Evolutionary conservation across 2,329 filamentous ascomycete genomes (phyloP).

Genomic region (Nakataea oryzae): DNA sequence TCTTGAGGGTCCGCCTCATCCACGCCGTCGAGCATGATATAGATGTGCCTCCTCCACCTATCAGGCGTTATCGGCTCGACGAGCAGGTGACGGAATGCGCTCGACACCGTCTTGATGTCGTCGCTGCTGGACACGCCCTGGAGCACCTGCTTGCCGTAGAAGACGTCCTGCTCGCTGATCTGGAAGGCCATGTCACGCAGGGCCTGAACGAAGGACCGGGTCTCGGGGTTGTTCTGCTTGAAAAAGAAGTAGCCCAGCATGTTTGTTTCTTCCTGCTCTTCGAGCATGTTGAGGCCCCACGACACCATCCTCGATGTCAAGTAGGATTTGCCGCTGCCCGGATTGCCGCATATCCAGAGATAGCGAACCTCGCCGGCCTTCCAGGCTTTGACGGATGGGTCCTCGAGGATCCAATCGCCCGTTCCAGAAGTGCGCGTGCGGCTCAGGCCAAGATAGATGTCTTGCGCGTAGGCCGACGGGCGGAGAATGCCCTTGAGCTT

Average conservation of each 20-base stretch:
- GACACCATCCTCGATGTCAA: slow-evolving; percentile 1
- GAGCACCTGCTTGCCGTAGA: slow-evolving; percentile 3
- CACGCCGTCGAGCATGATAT: slow-evolving; percentile 1
- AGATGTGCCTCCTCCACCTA: slow-evolving; percentile 1
- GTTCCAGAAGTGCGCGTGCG: slow-evolving; percentile 1
- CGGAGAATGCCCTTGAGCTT: slow-evolving; percentile 2
- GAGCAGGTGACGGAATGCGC: slow-evolving; percentile 1
- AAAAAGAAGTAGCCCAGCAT: slow-evolving; percentile 5
- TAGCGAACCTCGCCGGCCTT: not conserved
- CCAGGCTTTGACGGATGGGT: not conserved
- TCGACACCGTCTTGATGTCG: slow-evolving; percentile 3
- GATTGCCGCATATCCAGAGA: slow-evolving; percentile 3
- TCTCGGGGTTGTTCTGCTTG: slow-evolving; percentile 4
- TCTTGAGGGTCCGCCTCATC: slow-evolving; percentile 3
- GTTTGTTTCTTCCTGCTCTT: not conserved
- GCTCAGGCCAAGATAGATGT: not conserved
- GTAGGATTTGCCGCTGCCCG: slow-evolving; percentile 3
- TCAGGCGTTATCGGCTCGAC: slow-evolving; percentile 1
- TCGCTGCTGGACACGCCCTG: not conserved
- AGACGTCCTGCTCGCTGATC: slow-evolving; percentile 4
- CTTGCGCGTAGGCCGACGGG: not conserved
- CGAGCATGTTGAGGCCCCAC: slow-evolving; percentile 1
- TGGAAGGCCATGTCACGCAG: slow-evolving; percentile 3
- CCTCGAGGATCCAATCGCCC: slow-evolving; percentile 3
- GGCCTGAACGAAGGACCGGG: slow-evolving; percentile 1